Percentiles rank a stretch among this genome's conserved stretches.
Evolutionary conservation across 768 basidiomycete species (phyloP).

Genomic region (Auricularia sp.): DNA sequence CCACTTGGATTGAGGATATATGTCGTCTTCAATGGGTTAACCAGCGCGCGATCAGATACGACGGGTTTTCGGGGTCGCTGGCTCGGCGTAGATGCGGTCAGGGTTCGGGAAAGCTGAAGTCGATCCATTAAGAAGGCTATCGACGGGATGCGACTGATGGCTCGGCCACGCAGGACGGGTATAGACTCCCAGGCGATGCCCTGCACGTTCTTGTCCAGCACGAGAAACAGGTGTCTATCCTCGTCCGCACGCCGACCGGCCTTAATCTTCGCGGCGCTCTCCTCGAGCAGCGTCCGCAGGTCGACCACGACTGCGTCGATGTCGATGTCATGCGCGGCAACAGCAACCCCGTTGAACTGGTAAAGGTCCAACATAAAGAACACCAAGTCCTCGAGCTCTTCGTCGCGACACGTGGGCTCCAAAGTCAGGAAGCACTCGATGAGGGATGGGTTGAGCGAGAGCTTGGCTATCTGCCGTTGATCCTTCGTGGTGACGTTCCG

Average conservation of each 20-base stretch:
- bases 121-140: conserved; percentile 82
- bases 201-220: conserved; percentile 83
- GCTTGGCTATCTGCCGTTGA: conserved; percentile 28
- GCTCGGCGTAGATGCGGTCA: conserved; percentile 12
- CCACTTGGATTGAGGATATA: conserved; percentile 90
- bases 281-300: conserved; percentile 65
- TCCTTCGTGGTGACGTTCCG: conserved; percentile 50
- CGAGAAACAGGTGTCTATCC: conserved; percentile 74
- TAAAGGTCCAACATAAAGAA: conserved; percentile 92
- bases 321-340: conserved; percentile 87
- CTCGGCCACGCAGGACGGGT: conserved; percentile 70
- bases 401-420: conserved; percentile 72
- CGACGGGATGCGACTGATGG: conserved; percentile 88
- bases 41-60: conserved; percentile 33
- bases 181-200: conserved; percentile 94
- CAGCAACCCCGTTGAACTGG: conserved; percentile 82
- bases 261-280: conserved; percentile 39
- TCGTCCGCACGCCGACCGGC: conserved; percentile 18
- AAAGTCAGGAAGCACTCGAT: conserved; percentile 79
- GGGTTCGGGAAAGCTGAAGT: conserved; percentile 46
- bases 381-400: conserved; percentile 90
- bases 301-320: conserved; percentile 85
- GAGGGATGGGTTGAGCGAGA: conserved; percentile 62
- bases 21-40: conserved; percentile 63
- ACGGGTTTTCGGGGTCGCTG: not conserved